Base-by-base conservation (phyloP, 2,329 filamentous ascomycete genomes). In the Phialemonium atrogriseum region DNA sequence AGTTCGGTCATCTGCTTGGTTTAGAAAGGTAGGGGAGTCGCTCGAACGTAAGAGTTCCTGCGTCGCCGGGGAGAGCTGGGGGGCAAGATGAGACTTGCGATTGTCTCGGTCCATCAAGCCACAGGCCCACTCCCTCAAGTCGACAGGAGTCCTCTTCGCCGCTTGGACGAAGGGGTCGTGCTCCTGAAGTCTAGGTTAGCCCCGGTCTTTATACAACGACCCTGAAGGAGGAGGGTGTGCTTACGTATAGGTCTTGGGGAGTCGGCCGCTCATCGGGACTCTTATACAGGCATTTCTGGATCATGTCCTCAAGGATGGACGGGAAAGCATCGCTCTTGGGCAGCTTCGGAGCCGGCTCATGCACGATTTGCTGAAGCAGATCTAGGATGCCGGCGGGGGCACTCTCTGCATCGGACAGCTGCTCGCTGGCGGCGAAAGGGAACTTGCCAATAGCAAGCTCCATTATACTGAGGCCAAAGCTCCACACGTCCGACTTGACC, bases 401-500 rank as follows among this genome's bases (percentile, higher is more conserved):
- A 31, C 80, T 80, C 42, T 89, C 82, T 35, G 71, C 77, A 37
- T 93, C 85, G 2, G 73, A 74, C 15, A 78, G 59, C 43, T 78
- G 73, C 48, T 80, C 77, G 47, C 77, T 85, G 10, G 79, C 70
- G 43, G 83, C 81, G 54, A 98, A 98, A 1, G 91, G 91, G 51
- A 98, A 98, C 51, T 93, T 88, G 43, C 91, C 91, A 51, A 98
- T 95, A 20, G 91, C 91, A 45, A 98, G 64, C 59, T 98, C 91
- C 88, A 98, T 96, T 40, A 98, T 78, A 1, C 81, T 82, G 44
- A 98, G 66, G 19, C 91, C 91, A 41, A 95, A 93, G 71, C 88
- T 95, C 91, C 91, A 98, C 4, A 98, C 91, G 55, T 98, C 91
- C 10, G 88, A 95, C 59, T 95, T 95, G 49, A 98, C 89, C 0